Base-by-base conservation (phyloP, 192 early-diverging fungal genomes). In the Phlyctochytrium arcticum region DNA sequence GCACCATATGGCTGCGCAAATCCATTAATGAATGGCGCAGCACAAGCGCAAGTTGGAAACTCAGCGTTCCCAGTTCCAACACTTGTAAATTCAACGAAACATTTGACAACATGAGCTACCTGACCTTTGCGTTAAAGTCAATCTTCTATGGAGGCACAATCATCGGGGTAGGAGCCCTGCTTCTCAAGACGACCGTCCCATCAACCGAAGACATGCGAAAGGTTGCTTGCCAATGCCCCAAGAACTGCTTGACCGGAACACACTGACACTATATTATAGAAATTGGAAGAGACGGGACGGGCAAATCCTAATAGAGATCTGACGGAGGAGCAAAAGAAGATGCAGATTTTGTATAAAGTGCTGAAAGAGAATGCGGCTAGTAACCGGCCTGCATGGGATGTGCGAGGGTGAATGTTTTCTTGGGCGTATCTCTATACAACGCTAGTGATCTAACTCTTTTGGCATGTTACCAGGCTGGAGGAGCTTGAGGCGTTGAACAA, bases 51-150 rank as follows among this genome's bases (percentile, higher is more conserved):
- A n/a, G n/a, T n/a, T n/a, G n/a, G n/a, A n/a, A n/a, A n/a, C n/a
- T n/a, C n/a, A n/a, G n/a, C n/a, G n/a, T n/a, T n/a, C n/a, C n/a
- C n/a, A n/a, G n/a, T n/a, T n/a, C n/a, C n/a, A n/a, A n/a, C n/a
- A n/a, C n/a, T n/a, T n/a, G n/a, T n/a, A n/a, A n/a, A n/a, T n/a
- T n/a, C n/a, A n/a, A n/a, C n/a, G n/a, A n/a, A n/a, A n/a, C n/a
- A n/a, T n/a, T n/a, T n/a, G n/a, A n/a, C n/a, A 44, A 44, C 21
- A 44, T 55, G 8, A 37, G 24, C 24, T 58, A 58, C 21, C 36
- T 58, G 33, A 62, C 60, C 23, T 62, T 62, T 30, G 49, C 49
- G 2, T 39, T 62, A 21, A 62, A 62, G 32, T 62, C 60, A 8
- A 49, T 34, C 8, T 17, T 62, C 17, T 62, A 62, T 21, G 48